Evolutionary conservation across 495 filamentous ascomycete genomes (phyloP), one percentile per base, ranked within the genome.

Genomic region (Pyrenula massariospora): DNA sequence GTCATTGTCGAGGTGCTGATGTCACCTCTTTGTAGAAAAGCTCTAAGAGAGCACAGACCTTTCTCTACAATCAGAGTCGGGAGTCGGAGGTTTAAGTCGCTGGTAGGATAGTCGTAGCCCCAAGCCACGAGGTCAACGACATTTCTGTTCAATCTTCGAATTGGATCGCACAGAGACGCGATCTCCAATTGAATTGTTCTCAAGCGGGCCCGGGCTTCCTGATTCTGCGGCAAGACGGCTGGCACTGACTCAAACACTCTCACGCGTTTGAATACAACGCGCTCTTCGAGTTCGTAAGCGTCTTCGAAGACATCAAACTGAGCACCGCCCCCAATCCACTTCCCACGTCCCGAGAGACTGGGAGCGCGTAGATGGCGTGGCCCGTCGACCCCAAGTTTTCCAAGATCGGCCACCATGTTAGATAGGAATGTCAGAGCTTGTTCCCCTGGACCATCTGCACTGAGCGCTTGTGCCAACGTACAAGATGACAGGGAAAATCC

Each of bases 91-190:
- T 65, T 56, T 48, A 48, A 48, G 11, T 11, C 42, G 10, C 58
- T 54, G 22, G 55, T 60, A 2, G 62, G 62, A 55, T 58, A 65
- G 22, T 65, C 62, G 47, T 63, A 65, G 0, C 62, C 62, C 62
- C 62, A 65, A n/a, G 60, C 60, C 11, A 62, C 48, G 1, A 65
- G 58, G 24, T 55, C 59, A 12, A 57, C 59, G n/a, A 65, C 58
- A 50, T 65, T 65, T 1, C 58, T 58, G 52, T 62, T 57, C 3
- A 48, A 47, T n/a, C 54, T 56, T 11, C 59, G 22, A 19, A 51
- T 3, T 15, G 54, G 60, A 31, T 59, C 60, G 50, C 53, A 66
- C 42, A 54, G 57, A 12, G 25, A 54, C 51, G n/a, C 54, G 42
- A 48, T 48, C 19, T 48, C 42, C 11, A 48, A 19, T 19, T 48